Evolutionary conservation across 2,329 filamentous ascomycete species (phyloP), one percentile per base, ranked within the genome.

Genomic region (Calonectria naviculata): DNA sequence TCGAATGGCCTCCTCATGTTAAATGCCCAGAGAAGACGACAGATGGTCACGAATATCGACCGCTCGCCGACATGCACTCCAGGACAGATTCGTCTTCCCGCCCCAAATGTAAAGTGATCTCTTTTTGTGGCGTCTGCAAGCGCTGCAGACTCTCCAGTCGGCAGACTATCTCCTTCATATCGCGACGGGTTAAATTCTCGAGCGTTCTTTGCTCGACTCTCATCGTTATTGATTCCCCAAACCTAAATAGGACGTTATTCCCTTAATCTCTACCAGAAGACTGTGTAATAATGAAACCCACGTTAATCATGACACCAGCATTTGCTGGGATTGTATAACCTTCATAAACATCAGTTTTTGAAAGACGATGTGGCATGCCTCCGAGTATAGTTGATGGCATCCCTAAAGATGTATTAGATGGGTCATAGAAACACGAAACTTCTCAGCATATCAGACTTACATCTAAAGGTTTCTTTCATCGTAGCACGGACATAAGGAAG

Each of bases 251-350:
- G 24, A 49, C 3, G 24, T 28, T 29, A 19, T 28, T 34, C 31
- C 10, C 31, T 10, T 34, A 6, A 5, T 34, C 6, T 34, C 10
- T 10, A 34, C 31, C 10, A 34, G 10, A 10, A 34, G 17, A n/a
- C 38, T 4, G 15, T 42, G 38, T 42, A 10, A 10, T 34, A 34
- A 10, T 10, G 31, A 34, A 34, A 34, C 38, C n/a, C 29, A 68
- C 65, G 49, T 68, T 68, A 4, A 68, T 68, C 65, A 68, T 68
- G 3, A 68, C 56, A 6, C 54, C 56, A 26, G 65, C 54, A 44
- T 62, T 62, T 29, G 21, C 44, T 24, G 65, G 65, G 13, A 68
- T 49, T 4, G 56, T 68, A 19, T 47, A 52, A 7, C 65, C 65
- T 10, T 68, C 36, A 21, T 68, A 68, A 4, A 31, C 10, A 17